These are phyloP conservation scores for Phytophthora idaei DNA, from an alignment of 352 stramenopile genomes.

Conservation along the genomic window DNA sequence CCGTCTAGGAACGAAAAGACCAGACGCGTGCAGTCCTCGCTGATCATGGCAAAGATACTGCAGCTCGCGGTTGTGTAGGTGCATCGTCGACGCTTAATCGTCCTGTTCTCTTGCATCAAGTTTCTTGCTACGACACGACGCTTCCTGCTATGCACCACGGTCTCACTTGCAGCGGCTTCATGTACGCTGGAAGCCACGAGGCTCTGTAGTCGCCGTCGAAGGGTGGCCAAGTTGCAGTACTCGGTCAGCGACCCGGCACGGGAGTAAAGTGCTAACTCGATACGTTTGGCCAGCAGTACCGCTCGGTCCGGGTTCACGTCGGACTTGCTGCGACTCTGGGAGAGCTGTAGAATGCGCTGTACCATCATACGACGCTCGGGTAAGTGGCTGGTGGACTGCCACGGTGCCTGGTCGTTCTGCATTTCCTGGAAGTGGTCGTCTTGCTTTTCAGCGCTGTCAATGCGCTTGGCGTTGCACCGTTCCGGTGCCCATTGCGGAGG, in stretches of 20 bases:
- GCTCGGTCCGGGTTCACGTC: slow-evolving; percentile 15
- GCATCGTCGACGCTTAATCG: slow-evolving; percentile 49
- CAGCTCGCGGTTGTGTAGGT: slow-evolving; percentile 2
- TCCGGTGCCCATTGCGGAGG: slow-evolving; percentile 41
- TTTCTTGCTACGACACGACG: slow-evolving; percentile 30
- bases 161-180: slow-evolving; percentile 53
- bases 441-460: slow-evolving; percentile 19
- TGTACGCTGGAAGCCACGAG: slow-evolving; percentile 73
- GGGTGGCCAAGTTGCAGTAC: slow-evolving; percentile 71
- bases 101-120: slow-evolving; percentile 20
- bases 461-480: slow-evolving; percentile 28
- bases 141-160: slow-evolving; percentile 22
- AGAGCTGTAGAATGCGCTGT: slow-evolving; percentile 73
- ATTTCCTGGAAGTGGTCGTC: slow-evolving; percentile 14
- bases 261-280: slow-evolving; percentile 78
- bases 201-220: slow-evolving; percentile 72
- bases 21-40: slow-evolving; percentile 57
- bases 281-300: slow-evolving; percentile 67
- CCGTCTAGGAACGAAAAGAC: slow-evolving; percentile 72
- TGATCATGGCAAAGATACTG: slow-evolving; percentile 37
- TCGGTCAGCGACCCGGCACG: slow-evolving; percentile 66
- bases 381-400: slow-evolving; percentile 64
- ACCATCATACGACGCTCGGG: slow-evolving; percentile 72
- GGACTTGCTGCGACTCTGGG: slow-evolving; percentile 31
- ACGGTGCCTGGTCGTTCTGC: slow-evolving; percentile 37